Evolutionary conservation across 768 basidiomycete species (phyloP).

Genomic region (Amanita polypyramis): DNA sequence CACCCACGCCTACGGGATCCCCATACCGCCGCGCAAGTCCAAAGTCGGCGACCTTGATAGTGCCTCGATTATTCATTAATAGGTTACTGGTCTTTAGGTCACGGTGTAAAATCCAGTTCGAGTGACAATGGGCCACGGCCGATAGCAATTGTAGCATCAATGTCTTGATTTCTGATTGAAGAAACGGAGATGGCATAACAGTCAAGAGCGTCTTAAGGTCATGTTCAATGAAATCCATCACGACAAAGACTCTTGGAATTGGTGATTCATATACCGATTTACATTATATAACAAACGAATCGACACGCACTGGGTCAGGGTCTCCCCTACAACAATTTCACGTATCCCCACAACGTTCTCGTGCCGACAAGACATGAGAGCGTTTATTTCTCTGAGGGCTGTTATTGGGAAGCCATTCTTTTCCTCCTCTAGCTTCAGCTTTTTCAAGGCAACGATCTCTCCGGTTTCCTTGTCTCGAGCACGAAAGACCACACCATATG

Average conservation of each 20-base stretch:
- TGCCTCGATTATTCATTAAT: slow-evolving; percentile 98
- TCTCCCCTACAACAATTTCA: slow-evolving; percentile 97
- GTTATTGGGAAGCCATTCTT: slow-evolving; percentile 99
- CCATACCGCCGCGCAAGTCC: slow-evolving; percentile 93
- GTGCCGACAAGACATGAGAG: slow-evolving; percentile 90
- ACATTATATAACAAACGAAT: slow-evolving; percentile 12
- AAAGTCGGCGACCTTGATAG: slow-evolving; percentile 98
- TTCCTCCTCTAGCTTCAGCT: slow-evolving; percentile 96
- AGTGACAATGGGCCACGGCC: slow-evolving; percentile 88
- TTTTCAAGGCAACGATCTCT: slow-evolving; percentile 95
- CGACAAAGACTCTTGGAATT: slow-evolving; percentile 81
- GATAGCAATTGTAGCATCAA: slow-evolving; percentile 88
- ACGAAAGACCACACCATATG: slow-evolving; percentile 96
- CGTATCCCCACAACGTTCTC: slow-evolving; percentile 96
- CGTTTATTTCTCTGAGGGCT: slow-evolving; percentile 86
- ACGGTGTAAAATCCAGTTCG: slow-evolving; percentile 96
- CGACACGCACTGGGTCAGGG: slow-evolving; percentile 89
- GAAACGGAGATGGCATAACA: slow-evolving; percentile 91
- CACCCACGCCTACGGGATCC: slow-evolving; percentile 92
- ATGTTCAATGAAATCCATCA: slow-evolving; percentile 99
- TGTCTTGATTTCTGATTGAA: slow-evolving; percentile 98
- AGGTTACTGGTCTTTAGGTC: slow-evolving; percentile 97
- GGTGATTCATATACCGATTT: slow-evolving; percentile 21
- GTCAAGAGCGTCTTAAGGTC: slow-evolving; percentile 94
- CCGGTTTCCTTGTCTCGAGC: slow-evolving; percentile 91